Evolutionary conservation across 2,329 filamentous ascomycete genomes (phyloP).

Genomic region (Tolypocladium guangdongense): DNA sequence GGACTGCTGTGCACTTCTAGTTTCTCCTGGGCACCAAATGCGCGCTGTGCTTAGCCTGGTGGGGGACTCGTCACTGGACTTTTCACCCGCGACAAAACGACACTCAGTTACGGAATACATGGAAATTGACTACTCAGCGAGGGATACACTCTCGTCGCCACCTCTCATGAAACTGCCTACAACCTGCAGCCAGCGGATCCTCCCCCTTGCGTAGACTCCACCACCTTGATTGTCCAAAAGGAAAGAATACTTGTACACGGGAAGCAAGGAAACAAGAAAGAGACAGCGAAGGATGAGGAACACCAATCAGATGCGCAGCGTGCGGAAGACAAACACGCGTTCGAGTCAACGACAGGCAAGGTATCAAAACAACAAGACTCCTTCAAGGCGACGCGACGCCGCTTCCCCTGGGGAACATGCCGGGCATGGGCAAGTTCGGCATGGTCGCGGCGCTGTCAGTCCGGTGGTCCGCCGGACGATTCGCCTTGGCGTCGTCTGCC

Average conservation of each 20-base stretch:
- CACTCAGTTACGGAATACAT: too few relatives aligned
- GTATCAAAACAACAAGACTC: neutral
- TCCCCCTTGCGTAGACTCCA: neutral
- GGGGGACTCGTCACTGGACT: too few relatives aligned
- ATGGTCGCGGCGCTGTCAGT: slow-evolving; percentile 42
- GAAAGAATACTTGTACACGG: neutral
- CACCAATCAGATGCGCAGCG: neutral
- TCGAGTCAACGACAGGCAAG: neutral
- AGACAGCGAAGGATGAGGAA: neutral
- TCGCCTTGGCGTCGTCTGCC: slow-evolving; percentile 1
- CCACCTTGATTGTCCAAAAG: neutral
- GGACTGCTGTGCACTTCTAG: too few relatives aligned
- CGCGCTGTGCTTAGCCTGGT: too few relatives aligned
- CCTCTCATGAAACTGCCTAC: neutral
- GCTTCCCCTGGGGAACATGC: slow-evolving; percentile 44
- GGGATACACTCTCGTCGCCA: neutral
- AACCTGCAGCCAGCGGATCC: neutral
- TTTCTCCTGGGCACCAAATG: too few relatives aligned
- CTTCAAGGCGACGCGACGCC: slow-evolving; percentile 26
- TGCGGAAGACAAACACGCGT: neutral
- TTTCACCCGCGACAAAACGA: too few relatives aligned
- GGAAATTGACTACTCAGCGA: neutral
- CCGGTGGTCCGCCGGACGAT: slow-evolving; percentile 18
- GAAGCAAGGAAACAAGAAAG: neutral
- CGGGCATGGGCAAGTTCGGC: slow-evolving; percentile 58